Percentiles rank a stretch among this genome's conserved stretches.
Evolutionary conservation across 225 moss, liverwort and hornwort genomes (phyloP).

Genomic region (Physcomitrium patens): DNA sequence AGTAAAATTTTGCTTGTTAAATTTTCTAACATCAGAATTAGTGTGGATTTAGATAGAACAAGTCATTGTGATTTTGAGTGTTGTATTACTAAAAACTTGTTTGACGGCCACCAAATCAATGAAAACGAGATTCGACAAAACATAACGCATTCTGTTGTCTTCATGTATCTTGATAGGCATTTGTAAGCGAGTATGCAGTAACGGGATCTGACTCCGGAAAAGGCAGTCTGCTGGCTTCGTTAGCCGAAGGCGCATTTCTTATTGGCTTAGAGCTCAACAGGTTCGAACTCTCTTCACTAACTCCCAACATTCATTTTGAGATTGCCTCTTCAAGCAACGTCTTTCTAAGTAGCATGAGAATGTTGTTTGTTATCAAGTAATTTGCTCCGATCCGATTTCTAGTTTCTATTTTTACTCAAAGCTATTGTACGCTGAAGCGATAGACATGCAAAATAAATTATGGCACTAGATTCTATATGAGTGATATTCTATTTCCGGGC

Average conservation of each 20-base stretch:
- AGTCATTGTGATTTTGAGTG: background rate
- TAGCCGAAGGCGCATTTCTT: slow-evolving; percentile 82
- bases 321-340: no score
- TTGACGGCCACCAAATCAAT: background rate
- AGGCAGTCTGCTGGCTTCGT: slow-evolving; percentile 67
- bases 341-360: no score
- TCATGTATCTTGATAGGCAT: slow-evolving; percentile 48
- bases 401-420: background rate
- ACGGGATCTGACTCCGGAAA: slow-evolving; percentile 69
- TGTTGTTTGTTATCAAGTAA: no score
- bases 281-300: slow-evolving; percentile 24
- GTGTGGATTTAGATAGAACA: background rate
- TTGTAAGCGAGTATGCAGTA: slow-evolving; percentile 90
- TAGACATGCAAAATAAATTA: background rate
- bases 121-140: background rate
- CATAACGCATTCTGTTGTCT: background rate
- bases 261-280: slow-evolving; percentile 81
- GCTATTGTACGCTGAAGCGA: background rate
- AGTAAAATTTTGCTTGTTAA: background rate
- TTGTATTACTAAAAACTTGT: background rate
- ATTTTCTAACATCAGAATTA: background rate
- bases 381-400: no score
- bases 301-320: background rate
- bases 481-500: background rate
- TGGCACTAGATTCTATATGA: background rate